Conservation (phyloP, 1,139 yeast genomes). For the Debaryomyces subglobosus region DNA sequence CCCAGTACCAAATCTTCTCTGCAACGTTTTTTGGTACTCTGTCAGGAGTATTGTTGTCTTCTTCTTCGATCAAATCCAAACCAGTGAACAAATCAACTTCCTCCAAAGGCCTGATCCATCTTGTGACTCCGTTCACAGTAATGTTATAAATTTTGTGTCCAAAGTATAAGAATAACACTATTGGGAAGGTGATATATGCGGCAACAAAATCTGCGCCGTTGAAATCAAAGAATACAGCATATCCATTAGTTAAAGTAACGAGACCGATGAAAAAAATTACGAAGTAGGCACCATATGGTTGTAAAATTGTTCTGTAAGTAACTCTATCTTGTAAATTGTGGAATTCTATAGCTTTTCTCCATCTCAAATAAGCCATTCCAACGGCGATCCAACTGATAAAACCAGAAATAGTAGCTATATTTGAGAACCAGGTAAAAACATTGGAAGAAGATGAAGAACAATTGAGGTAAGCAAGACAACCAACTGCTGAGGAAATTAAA, state of each 20-base stretch:
- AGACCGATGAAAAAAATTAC: constrained; percentile 49
- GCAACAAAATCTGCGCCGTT: constrained; percentile 60
- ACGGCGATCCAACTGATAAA: constrained; percentile 67
- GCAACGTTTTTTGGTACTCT: constrained; percentile 36
- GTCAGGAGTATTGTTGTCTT: constrained; percentile 33
- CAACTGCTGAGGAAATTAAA: constrained; percentile 26
- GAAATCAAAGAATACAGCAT: constrained; percentile 56
- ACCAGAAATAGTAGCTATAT: constrained; percentile 72
- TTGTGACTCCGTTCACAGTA: constrained; percentile 28
- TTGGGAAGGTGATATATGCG: constrained; percentile 63
- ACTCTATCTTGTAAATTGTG: constrained; percentile 48
- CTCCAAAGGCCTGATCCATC: constrained; percentile 42
- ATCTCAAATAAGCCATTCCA: constrained; percentile 50
- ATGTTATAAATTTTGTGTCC: constrained; percentile 42
- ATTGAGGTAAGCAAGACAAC: constrained; percentile 64
- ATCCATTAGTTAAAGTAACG: constrained; percentile 60
- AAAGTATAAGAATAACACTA: constrained; percentile 49
- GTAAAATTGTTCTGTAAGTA: constrained; percentile 50
- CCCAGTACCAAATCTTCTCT: constrained; percentile 46
- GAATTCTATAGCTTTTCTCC: constrained; percentile 53
- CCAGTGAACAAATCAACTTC: constrained; percentile 51
- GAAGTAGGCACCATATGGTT: constrained; percentile 54
- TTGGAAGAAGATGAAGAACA: constrained; percentile 54
- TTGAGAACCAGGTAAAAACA: constrained; percentile 69
- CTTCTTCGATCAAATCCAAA: constrained; percentile 46